These are phyloP conservation scores for Trichoderma cornu-damae DNA, from an alignment of 2,329 filamentous ascomycete species.

Conservation along the genomic window DNA sequence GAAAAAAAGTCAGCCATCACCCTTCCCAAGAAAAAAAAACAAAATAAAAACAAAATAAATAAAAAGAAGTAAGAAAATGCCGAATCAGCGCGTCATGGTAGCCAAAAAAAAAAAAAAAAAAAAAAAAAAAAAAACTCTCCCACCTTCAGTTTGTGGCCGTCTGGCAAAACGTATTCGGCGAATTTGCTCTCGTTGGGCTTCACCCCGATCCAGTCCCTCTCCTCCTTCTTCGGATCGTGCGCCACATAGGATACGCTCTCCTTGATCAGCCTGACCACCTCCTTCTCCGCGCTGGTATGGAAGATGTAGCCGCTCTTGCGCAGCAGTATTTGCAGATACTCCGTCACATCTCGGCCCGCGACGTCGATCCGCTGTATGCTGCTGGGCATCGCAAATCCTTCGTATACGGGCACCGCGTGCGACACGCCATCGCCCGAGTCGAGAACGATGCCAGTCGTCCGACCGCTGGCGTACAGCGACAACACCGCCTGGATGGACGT, in stretches of 20 bases:
- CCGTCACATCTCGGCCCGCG: constrained; percentile 90
- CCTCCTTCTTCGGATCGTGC: constrained; percentile 83
- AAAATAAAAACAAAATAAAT: no score
- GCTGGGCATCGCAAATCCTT: constrained; percentile 94
- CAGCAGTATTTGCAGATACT: constrained; percentile 85
- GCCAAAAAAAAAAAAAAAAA: background rate
- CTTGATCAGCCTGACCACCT: constrained; percentile 96
- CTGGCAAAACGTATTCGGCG: constrained; percentile 83
- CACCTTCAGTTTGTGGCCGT: constrained; percentile 90
- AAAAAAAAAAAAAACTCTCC: constrained; percentile 1
- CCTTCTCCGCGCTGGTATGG: constrained; percentile 97
- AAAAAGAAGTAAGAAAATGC: background rate
- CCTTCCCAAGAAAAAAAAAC: no score
- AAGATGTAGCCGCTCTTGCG: constrained; percentile 92
- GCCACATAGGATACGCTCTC: constrained; percentile 92
- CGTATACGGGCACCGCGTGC: constrained; percentile 94
- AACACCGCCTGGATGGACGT: constrained; percentile 96
- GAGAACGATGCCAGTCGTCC: constrained; percentile 92
- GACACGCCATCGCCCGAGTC: constrained; percentile 95
- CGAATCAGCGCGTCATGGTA: background rate
- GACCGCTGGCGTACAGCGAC: constrained; percentile 89
- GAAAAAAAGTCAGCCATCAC: background rate
- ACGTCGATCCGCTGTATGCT: constrained; percentile 95
- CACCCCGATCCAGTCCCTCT: constrained; percentile 87
- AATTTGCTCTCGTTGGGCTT: constrained; percentile 73